phyloP scores from a whole-genome alignment of 108 stramenopile genomes.

The Conticribra guillardii region DNA sequence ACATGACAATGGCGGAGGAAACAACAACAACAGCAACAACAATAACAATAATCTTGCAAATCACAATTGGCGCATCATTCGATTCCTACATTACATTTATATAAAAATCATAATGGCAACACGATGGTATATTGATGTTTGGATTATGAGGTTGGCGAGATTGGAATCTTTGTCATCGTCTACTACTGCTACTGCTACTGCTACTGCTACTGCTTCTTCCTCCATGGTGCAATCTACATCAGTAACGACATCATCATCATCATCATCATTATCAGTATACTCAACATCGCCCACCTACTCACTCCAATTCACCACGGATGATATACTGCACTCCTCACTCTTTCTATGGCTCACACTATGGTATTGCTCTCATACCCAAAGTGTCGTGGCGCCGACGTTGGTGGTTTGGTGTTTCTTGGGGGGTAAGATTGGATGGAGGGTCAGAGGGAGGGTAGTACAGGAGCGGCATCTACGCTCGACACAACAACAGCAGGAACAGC shows the following conservation, averaged over 20 bases:
- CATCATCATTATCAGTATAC: no score
- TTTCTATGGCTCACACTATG: conserved; percentile 25
- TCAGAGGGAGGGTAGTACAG: not conserved
- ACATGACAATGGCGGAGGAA: not conserved
- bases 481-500: no score
- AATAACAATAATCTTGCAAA: not conserved
- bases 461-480: no score
- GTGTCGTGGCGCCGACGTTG: conserved; percentile 1
- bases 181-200: conserved; percentile 6
- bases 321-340: conserved; percentile 19
- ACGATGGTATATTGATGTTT: not conserved
- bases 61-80: not conserved
- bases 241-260: not conserved
- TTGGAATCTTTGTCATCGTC: not conserved
- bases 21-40: not conserved
- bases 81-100: not conserved
- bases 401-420: conserved; percentile 13
- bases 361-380: conserved; percentile 7
- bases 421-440: conserved; percentile 1
- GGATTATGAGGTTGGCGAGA: not conserved
- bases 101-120: not conserved
- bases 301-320: conserved; percentile 31
- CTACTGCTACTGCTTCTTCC: conserved; percentile 5
- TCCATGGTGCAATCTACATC: conserved; percentile 5
- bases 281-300: conserved; percentile 28